A percentile compares a stretch with the other conserved stretches of the same genome.
Conservation (phyloP, 1,139 yeast species). For the Debaryomyces udenii region DNA sequence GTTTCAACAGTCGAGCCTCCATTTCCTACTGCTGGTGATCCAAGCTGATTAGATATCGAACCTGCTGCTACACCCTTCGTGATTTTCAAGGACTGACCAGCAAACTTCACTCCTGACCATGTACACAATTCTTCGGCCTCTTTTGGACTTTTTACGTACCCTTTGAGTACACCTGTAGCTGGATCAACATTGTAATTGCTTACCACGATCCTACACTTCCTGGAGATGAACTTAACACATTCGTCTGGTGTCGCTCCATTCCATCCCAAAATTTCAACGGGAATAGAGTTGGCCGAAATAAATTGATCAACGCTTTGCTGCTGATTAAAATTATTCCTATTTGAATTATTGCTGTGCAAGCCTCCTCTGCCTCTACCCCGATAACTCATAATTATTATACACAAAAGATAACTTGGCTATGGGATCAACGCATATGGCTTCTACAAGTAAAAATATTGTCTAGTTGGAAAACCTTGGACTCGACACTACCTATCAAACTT, state of each 20-base stretch:
- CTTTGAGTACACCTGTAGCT: constrained; percentile 53
- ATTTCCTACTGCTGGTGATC: constrained; percentile 21
- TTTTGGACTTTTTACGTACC: constrained; percentile 53
- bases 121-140: constrained; percentile 63
- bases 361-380: constrained; percentile 53
- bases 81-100: constrained; percentile 69
- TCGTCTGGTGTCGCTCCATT: constrained; percentile 75
- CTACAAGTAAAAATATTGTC: background rate
- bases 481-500: constrained; percentile 1
- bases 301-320: constrained; percentile 36
- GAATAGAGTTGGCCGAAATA: constrained; percentile 39
- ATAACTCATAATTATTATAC: constrained; percentile 36
- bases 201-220: constrained; percentile 65
- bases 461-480: background rate
- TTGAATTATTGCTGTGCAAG: constrained; percentile 21
- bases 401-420: constrained; percentile 4
- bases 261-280: constrained; percentile 78
- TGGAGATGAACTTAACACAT: constrained; percentile 64
- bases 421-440: background rate
- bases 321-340: constrained; percentile 19
- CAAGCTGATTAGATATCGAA: constrained; percentile 23
- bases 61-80: constrained; percentile 35
- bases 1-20: constrained; percentile 56
- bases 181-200: constrained; percentile 48
- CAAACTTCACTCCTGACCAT: constrained; percentile 80